Conservation (phyloP, 2,329 filamentous ascomycete genomes). For the Calonectria pseudoreteaudii region DNA sequence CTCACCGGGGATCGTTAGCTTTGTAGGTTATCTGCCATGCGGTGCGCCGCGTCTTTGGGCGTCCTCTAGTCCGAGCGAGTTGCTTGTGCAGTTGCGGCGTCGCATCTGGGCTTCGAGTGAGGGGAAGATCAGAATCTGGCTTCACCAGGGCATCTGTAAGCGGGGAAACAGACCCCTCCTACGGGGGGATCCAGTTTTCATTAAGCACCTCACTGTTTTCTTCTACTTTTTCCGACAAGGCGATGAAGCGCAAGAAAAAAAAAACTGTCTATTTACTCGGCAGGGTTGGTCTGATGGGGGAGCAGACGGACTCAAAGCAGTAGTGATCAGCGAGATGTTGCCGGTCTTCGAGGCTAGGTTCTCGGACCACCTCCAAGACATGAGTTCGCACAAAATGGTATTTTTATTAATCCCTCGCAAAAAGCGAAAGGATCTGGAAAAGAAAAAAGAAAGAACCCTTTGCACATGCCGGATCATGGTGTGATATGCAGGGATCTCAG, state of each 20-base stretch:
- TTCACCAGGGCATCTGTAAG: background rate
- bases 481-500: constrained; percentile 21
- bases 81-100: background rate
- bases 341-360: background rate
- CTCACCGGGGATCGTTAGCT: background rate
- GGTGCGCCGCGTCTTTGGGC: background rate
- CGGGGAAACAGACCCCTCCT: background rate
- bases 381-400: background rate
- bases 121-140: background rate
- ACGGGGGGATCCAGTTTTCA: background rate
- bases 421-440: background rate
- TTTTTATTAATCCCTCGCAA: background rate
- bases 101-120: background rate
- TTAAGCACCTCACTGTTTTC: background rate
- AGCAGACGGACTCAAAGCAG: background rate
- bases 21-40: constrained; percentile 10
- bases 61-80: background rate
- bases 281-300: background rate
- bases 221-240: background rate
- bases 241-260: background rate
- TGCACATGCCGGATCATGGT: constrained; percentile 7
- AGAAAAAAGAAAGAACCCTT: background rate
- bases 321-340: constrained; percentile 5
- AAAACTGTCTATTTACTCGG: background rate
- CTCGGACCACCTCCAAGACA: background rate